phyloP scores from a whole-genome alignment of 1,139 yeast genomes.

The Candida anutae region DNA sequence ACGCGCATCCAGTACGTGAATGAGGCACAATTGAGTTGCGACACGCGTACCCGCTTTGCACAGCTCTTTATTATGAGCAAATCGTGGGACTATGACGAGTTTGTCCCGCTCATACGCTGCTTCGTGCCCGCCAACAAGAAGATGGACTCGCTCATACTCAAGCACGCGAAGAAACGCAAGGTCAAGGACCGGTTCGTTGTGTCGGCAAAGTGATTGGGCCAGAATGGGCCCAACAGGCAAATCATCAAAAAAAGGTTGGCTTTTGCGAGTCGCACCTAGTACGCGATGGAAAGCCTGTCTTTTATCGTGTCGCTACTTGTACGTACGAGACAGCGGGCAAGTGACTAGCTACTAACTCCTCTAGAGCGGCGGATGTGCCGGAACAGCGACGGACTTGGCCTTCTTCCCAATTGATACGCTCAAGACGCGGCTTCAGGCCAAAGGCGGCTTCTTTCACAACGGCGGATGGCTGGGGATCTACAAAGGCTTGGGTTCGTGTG shows the following conservation, averaged over 20 bases:
- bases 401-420: slow-evolving; percentile 95
- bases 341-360: too few relatives aligned
- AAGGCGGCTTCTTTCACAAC: slow-evolving; percentile 84
- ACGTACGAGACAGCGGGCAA: too few relatives aligned
- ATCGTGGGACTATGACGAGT: slow-evolving; percentile 67
- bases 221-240: too few relatives aligned
- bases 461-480: slow-evolving; percentile 94
- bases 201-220: slow-evolving; percentile 4
- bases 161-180: slow-evolving; percentile 63
- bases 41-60: slow-evolving; percentile 48
- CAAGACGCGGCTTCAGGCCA: slow-evolving; percentile 89
- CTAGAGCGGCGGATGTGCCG: slow-evolving; percentile 91
- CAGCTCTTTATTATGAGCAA: slow-evolving; percentile 53
- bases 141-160: slow-evolving; percentile 63
- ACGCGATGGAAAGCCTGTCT: slow-evolving; percentile 20
- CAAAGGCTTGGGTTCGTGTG: slow-evolving; percentile 86
- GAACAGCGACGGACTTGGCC: slow-evolving; percentile 87
- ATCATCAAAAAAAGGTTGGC: not conserved
- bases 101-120: slow-evolving; percentile 59
- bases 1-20: slow-evolving; percentile 47
- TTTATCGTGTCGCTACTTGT: slow-evolving; percentile 22
- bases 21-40: slow-evolving; percentile 37
- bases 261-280: too few relatives aligned
- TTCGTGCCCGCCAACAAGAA: slow-evolving; percentile 51
- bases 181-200: slow-evolving; percentile 25